Percentiles rank a stretch among this genome's conserved stretches.
These are phyloP conservation scores for Mortierella sp. DNA, from an alignment of 371 early-diverging fungal genomes.

Conservation along the genomic window DNA sequence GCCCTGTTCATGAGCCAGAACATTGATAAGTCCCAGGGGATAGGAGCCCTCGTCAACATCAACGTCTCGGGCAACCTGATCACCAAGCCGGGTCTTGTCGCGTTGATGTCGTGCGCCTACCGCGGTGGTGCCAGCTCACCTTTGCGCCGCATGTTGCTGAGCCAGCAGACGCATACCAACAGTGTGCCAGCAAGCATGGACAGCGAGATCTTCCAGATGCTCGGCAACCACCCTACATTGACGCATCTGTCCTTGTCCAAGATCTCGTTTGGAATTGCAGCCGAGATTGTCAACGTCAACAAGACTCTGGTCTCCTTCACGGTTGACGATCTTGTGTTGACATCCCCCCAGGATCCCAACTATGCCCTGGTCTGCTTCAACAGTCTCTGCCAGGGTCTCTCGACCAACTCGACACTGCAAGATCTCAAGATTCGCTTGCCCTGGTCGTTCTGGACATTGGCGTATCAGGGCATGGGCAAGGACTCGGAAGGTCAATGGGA, in stretches of 20 bases:
- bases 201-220: slow-evolving; percentile 30
- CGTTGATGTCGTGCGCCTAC: slow-evolving; percentile 26
- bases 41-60: slow-evolving; percentile 25
- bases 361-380: slow-evolving; percentile 24
- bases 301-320: slow-evolving; percentile 31
- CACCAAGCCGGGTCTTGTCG: slow-evolving; percentile 38
- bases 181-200: slow-evolving; percentile 29
- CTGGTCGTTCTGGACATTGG: slow-evolving; percentile 46
- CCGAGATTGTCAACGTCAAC: slow-evolving; percentile 36
- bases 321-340: slow-evolving; percentile 30
- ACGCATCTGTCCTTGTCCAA: slow-evolving; percentile 40
- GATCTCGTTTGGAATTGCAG: slow-evolving; percentile 26
- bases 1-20: slow-evolving; percentile 21
- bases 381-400: slow-evolving; percentile 38
- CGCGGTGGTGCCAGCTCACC: slow-evolving; percentile 14
- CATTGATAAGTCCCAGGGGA: slow-evolving; percentile 15
- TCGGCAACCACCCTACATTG: slow-evolving; percentile 29
- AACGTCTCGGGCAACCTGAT: slow-evolving; percentile 40
- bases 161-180: slow-evolving; percentile 20
- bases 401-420: slow-evolving; percentile 20
- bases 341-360: slow-evolving; percentile 24
- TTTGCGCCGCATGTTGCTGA: slow-evolving; percentile 34
- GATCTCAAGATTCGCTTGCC: slow-evolving; percentile 39
- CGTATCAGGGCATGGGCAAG: slow-evolving; percentile 21
- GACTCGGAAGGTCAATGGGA: slow-evolving; percentile 36